Percentiles rank a stretch among this genome's conserved stretches.
Evolutionary conservation across 1,284 basidiomycete genomes (phyloP).

Genomic region (Blastosporella zonata): DNA sequence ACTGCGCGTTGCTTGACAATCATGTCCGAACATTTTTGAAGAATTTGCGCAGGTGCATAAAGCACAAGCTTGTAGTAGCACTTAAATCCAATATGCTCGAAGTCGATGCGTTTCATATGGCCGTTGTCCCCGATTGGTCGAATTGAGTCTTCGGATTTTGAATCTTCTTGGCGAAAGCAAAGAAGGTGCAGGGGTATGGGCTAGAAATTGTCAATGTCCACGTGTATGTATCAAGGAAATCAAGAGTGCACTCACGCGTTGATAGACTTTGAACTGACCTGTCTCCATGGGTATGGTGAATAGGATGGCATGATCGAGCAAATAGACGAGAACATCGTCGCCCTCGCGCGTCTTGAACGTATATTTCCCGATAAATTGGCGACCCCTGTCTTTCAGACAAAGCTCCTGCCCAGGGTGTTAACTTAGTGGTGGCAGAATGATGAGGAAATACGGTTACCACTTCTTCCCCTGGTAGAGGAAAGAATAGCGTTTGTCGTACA

Average conservation of each 20-base stretch:
- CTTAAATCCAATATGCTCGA: slow-evolving; percentile 91
- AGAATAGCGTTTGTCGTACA: slow-evolving; percentile 82
- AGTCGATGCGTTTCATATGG: slow-evolving; percentile 82
- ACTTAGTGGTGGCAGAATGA: slow-evolving; percentile 2
- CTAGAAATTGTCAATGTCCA: slow-evolving; percentile 35
- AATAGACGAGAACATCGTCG: slow-evolving; percentile 91
- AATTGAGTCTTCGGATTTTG: too few relatives aligned
- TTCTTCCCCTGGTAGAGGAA: slow-evolving; percentile 81
- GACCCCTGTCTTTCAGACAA: slow-evolving; percentile 79
- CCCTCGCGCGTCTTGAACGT: slow-evolving; percentile 89
- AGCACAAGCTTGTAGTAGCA: slow-evolving; percentile 92
- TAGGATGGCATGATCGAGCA: slow-evolving; percentile 96
- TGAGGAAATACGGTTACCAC: slow-evolving; percentile 50
- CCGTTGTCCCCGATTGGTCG: neutral
- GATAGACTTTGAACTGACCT: slow-evolving; percentile 95
- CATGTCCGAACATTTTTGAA: slow-evolving; percentile 93
- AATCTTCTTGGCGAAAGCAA: slow-evolving; percentile 44
- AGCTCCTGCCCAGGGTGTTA: slow-evolving; percentile 59
- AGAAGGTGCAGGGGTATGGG: slow-evolving; percentile 97
- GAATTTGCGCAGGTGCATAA: slow-evolving; percentile 87
- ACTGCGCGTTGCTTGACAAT: slow-evolving; percentile 89
- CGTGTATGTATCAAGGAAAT: neutral
- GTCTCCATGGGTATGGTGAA: slow-evolving; percentile 87
- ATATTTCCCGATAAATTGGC: slow-evolving; percentile 95
- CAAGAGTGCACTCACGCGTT: slow-evolving; percentile 59